Base-by-base conservation (phyloP, 805 yeast genomes). In the Citeromyces matritensis region DNA sequence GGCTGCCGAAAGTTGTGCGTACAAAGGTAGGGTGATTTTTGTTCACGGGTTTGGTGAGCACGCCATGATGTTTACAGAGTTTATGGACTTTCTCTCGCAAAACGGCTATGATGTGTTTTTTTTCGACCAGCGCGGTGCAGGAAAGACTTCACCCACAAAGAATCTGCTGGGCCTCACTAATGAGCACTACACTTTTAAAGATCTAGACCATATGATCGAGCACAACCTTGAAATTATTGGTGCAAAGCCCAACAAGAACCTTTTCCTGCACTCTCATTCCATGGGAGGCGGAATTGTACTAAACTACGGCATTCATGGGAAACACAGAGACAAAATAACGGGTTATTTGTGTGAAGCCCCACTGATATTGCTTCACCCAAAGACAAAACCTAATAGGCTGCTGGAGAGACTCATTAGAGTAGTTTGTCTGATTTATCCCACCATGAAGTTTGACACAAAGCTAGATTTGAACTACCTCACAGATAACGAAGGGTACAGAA, bases 211-310 rank as follows among this genome's bases (percentile, higher is more conserved):
- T 42, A 65, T 80, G 48, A 49, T 75, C 33, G 55, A 65, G 34
- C 45, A 44, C 29, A 63, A 63, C 32, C 42, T 63, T 14, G 58
- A 61, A 12, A 55, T 57, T 19, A 37, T 51, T 32, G 32, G 34
- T 10, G 15, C 44, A 13, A 29, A 45, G 19, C 41, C 35, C 7
- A 36, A 37, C 11, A 59, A 57, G 30, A 65, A 65, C 37, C 41
- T 78, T 23, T 63, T 57, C 41, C 43, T 81, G 29, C 56, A 66
- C 43, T 85, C 88, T 1, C 83, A 74, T 40, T 78, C 85, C 7
- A 78, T 81, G 86, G 94, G 94, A 31, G 88, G 88, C 13, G 86
- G 78, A 0, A 70, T 80, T 31, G 57, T 56, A 0, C 53, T 80
- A 35, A 75, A 73, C 48, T 79, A 80, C 46, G 72, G 69, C 3